Conservation (phyloP, 2,329 filamentous ascomycete genomes). For the Trematosphaeria pertusa region DNA sequence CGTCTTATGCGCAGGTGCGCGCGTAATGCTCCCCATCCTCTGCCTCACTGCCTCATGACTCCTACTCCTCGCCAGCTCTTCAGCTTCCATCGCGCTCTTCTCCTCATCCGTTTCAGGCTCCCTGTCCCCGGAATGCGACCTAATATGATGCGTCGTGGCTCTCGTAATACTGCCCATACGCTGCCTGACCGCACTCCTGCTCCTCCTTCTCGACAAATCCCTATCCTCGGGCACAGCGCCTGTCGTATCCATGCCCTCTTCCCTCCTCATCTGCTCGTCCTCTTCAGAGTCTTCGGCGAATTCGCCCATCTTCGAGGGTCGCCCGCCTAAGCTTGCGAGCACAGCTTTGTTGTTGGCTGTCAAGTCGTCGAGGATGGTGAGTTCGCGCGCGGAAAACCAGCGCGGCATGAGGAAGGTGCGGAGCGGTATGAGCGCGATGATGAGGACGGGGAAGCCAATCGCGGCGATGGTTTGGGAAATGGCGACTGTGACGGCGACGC, state of each 20-base stretch:
- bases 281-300: slow-evolving; percentile 1
- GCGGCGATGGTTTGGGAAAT: slow-evolving; percentile 65
- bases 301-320: slow-evolving; percentile 45
- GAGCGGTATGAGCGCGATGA: slow-evolving; percentile 62
- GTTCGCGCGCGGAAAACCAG: slow-evolving; percentile 57
- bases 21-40: too few relatives aligned
- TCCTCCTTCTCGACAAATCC: slow-evolving; percentile 12
- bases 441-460: slow-evolving; percentile 64
- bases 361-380: slow-evolving; percentile 58
- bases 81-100: too few relatives aligned
- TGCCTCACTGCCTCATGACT: too few relatives aligned
- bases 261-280: slow-evolving; percentile 38
- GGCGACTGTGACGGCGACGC: slow-evolving; percentile 59
- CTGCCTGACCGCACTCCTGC: slow-evolving; percentile 27
- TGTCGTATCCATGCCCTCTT: slow-evolving; percentile 22
- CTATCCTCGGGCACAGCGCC: slow-evolving; percentile 6
- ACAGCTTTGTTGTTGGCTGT: slow-evolving; percentile 61
- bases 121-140: slow-evolving; percentile 1
- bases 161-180: slow-evolving; percentile 29
- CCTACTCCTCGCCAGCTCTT: too few relatives aligned
- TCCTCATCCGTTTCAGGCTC: too few relatives aligned
- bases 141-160: slow-evolving; percentile 8
- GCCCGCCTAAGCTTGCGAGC: slow-evolving; percentile 59
- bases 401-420: slow-evolving; percentile 57
- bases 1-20: too few relatives aligned